phyloP scores from a whole-genome alignment of 495 filamentous ascomycete species.

The Podospora didyma region DNA sequence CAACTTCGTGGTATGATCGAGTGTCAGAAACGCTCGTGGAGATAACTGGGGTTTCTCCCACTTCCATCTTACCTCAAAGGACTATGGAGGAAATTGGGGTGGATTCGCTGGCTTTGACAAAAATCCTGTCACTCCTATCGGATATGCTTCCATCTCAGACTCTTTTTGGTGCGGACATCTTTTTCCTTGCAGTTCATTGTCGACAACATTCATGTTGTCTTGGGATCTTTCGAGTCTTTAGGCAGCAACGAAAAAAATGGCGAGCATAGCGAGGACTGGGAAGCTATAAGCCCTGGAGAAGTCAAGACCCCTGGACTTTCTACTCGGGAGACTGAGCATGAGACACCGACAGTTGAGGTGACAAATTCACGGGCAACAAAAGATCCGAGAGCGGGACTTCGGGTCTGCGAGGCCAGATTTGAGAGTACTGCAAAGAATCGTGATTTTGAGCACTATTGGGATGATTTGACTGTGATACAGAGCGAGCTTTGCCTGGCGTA shows the following conservation, averaged over 20 bases:
- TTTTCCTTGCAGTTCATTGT: not conserved
- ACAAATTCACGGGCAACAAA: not conserved
- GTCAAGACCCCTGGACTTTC: not conserved
- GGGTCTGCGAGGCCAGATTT: not conserved
- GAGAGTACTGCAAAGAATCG: not conserved
- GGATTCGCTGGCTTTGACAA: not conserved
- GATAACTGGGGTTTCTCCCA: not conserved
- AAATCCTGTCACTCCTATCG: not conserved
- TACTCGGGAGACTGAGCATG: not conserved
- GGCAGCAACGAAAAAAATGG: not conserved
- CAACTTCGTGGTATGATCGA: not conserved
- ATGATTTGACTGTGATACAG: conserved; percentile 30
- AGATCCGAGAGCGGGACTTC: not conserved
- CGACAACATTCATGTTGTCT: not conserved
- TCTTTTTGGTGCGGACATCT: not conserved
- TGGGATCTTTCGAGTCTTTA: not conserved
- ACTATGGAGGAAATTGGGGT: not conserved
- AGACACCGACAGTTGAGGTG: not conserved
- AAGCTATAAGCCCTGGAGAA: not conserved
- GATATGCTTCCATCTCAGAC: not conserved
- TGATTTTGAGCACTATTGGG: conserved; percentile 24
- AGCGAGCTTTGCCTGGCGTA: conserved; percentile 34
- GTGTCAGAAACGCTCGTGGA: not conserved
- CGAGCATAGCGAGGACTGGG: not conserved
- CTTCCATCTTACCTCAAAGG: not conserved